A percentile compares a stretch with the other conserved stretches of the same genome.
These are phyloP conservation scores for Tolypocladium sp. DNA, from an alignment of 2,329 filamentous ascomycete species.

Conservation along the genomic window DNA sequence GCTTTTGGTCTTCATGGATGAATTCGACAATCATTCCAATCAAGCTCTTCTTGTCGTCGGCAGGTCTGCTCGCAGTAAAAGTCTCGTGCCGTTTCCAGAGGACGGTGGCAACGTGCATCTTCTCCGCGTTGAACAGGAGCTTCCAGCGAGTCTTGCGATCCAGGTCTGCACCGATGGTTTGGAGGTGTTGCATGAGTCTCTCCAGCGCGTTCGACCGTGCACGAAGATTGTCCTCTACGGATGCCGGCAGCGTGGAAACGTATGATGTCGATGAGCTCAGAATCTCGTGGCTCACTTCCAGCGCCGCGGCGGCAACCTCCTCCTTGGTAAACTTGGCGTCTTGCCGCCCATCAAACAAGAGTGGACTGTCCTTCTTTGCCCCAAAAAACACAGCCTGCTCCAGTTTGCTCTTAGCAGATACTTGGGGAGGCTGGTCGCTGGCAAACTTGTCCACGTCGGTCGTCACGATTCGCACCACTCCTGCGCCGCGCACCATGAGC, in stretches of 20 bases:
- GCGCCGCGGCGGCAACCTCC: constrained; percentile 68
- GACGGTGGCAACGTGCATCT: constrained; percentile 67
- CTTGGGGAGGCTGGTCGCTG: constrained; percentile 46
- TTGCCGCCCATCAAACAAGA: constrained; percentile 68
- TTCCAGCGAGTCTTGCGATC: constrained; percentile 65
- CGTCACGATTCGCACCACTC: constrained; percentile 49
- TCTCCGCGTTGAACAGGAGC: constrained; percentile 84
- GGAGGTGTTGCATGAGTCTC: constrained; percentile 64
- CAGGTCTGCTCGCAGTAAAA: constrained; percentile 49
- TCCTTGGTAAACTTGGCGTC: constrained; percentile 57
- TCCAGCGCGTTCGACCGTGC: constrained; percentile 64
- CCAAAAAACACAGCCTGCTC: constrained; percentile 95
- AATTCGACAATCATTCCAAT: constrained; percentile 66
- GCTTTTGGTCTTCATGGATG: constrained; percentile 69
- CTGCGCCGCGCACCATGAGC: constrained; percentile 53
- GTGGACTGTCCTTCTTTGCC: constrained; percentile 68
- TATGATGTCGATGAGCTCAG: constrained; percentile 67
- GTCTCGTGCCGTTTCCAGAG: constrained; percentile 77
- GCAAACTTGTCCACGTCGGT: constrained; percentile 51
- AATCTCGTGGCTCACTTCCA: constrained; percentile 73
- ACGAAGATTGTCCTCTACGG: constrained; percentile 72
- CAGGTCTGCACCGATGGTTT: constrained; percentile 55
- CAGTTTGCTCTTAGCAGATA: constrained; percentile 81
- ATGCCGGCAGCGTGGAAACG: constrained; percentile 63
- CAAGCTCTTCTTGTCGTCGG: constrained; percentile 57